Percentiles rank a stretch among this genome's conserved stretches.
Evolutionary conservation across 2,329 filamentous ascomycete species (phyloP).

Genomic region (Alternaria consortialis): DNA sequence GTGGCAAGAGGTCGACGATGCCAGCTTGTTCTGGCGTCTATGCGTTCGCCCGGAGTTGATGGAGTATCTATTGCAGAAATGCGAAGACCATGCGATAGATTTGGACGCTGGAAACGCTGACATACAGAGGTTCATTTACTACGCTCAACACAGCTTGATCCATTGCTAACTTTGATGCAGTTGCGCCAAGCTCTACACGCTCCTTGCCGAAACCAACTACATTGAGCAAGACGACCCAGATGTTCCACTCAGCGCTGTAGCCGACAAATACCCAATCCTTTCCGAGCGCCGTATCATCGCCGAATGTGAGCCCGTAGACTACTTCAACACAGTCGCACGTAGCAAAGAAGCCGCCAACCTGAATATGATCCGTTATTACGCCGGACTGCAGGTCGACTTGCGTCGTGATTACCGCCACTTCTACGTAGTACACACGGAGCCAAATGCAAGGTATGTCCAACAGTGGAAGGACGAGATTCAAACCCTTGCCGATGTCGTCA

Average conservation of each 20-base stretch:
- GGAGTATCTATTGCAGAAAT: slow-evolving; percentile 34
- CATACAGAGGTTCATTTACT: slow-evolving; percentile 22
- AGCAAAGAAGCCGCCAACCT: slow-evolving; percentile 37
- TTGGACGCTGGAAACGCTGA: slow-evolving; percentile 30
- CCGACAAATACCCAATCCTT: slow-evolving; percentile 43
- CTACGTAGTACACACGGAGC: slow-evolving; percentile 45
- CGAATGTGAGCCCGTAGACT: slow-evolving; percentile 30
- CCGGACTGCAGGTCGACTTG: slow-evolving; percentile 29
- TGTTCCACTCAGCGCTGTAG: slow-evolving; percentile 13
- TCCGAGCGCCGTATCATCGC: slow-evolving; percentile 35
- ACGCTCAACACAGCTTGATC: not conserved
- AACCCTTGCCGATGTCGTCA: slow-evolving; percentile 41
- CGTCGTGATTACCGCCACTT: slow-evolving; percentile 43
- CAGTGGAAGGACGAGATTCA: slow-evolving; percentile 36
- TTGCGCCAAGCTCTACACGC: slow-evolving; percentile 35
- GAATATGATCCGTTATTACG: slow-evolving; percentile 40
- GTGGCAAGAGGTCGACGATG: slow-evolving; percentile 31
- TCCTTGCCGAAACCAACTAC: slow-evolving; percentile 31
- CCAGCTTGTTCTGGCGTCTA: slow-evolving; percentile 42
- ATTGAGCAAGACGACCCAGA: slow-evolving; percentile 37
- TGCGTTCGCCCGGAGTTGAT: slow-evolving; percentile 45
- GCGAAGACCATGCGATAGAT: slow-evolving; percentile 27
- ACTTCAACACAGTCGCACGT: slow-evolving; percentile 30
- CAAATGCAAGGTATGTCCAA: slow-evolving; percentile 18
- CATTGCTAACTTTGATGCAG: slow-evolving; percentile 18